These are phyloP conservation scores for Ceratocystis destructans DNA, from an alignment of 2,329 filamentous ascomycete species.

Conservation along the genomic window DNA sequence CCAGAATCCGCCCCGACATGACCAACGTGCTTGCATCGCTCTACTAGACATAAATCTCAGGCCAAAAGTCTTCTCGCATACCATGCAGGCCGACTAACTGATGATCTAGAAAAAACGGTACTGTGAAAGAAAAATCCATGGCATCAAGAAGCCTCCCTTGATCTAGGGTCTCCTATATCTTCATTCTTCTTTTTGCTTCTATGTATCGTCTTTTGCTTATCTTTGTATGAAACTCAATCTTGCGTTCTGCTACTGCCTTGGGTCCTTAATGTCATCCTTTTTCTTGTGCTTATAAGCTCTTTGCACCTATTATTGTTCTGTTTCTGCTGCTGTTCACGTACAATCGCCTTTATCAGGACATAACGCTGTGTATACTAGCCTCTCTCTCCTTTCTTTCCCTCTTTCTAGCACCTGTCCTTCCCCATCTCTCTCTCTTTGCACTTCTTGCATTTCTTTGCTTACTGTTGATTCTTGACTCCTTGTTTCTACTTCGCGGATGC, in stretches of 20 bases:
- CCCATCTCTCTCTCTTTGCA: background rate
- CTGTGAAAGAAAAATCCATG: background rate
- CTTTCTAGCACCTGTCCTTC: conserved; percentile 1
- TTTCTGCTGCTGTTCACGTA: conserved; percentile 3
- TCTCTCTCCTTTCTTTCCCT: background rate
- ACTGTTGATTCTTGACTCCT: background rate
- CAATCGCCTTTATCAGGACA: background rate
- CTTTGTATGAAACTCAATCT: background rate
- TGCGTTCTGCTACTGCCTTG: background rate
- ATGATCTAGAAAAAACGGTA: background rate
- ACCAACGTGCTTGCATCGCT: background rate
- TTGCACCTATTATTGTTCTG: conserved; percentile 3
- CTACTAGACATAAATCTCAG: background rate
- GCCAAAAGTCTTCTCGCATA: background rate
- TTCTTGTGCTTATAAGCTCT: conserved; percentile 3
- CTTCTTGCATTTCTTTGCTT: background rate
- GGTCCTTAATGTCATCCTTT: background rate
- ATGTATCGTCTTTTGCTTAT: conserved; percentile 1
- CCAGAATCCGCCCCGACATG: background rate
- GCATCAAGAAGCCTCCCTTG: background rate
- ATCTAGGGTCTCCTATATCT: background rate
- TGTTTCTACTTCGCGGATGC: background rate
- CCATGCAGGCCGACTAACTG: background rate
- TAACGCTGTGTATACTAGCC: conserved; percentile 16
- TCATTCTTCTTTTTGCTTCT: background rate